phyloP scores from a whole-genome alignment of 1,139 yeast genomes.

The Geotrichum histeridarum region DNA sequence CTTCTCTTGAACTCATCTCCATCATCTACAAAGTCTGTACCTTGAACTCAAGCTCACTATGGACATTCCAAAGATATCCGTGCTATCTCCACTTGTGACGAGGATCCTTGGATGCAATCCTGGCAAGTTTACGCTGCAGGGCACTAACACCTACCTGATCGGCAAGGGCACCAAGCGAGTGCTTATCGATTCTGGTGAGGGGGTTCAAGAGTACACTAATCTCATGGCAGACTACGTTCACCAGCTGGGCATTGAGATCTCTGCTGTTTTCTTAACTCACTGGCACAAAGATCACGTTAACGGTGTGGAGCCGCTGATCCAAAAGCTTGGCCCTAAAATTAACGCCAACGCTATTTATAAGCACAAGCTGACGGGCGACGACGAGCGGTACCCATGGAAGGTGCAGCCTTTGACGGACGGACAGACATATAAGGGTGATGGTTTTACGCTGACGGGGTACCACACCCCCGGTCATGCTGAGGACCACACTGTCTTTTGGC shows the following conservation, averaged over 20 bases:
- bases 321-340: constrained; percentile 12
- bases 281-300: constrained; percentile 41
- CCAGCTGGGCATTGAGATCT: constrained; percentile 29
- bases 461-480: constrained; percentile 41
- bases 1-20: too few species aligned
- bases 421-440: constrained; percentile 31
- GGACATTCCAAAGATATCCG: constrained; percentile 31
- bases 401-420: constrained; percentile 29
- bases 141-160: constrained; percentile 41
- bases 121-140: constrained; percentile 40
- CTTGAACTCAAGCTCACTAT: neutral
- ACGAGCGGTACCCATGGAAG: constrained; percentile 15
- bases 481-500: constrained; percentile 38
- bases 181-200: constrained; percentile 41
- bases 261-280: constrained; percentile 37
- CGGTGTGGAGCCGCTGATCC: constrained; percentile 31
- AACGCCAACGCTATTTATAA: constrained; percentile 13
- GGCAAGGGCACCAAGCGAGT: constrained; percentile 36
- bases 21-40: too few species aligned
- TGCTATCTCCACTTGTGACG: constrained; percentile 37
- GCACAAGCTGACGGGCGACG: constrained; percentile 13
- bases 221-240: constrained; percentile 29
- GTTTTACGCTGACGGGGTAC: constrained; percentile 34
- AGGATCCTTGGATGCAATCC: constrained; percentile 41
- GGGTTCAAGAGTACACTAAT: constrained; percentile 31